Evolutionary conservation across 2,329 filamentous ascomycete species (phyloP), one percentile per base, ranked within the genome.

Genomic region (Fusarium abutilonis): DNA sequence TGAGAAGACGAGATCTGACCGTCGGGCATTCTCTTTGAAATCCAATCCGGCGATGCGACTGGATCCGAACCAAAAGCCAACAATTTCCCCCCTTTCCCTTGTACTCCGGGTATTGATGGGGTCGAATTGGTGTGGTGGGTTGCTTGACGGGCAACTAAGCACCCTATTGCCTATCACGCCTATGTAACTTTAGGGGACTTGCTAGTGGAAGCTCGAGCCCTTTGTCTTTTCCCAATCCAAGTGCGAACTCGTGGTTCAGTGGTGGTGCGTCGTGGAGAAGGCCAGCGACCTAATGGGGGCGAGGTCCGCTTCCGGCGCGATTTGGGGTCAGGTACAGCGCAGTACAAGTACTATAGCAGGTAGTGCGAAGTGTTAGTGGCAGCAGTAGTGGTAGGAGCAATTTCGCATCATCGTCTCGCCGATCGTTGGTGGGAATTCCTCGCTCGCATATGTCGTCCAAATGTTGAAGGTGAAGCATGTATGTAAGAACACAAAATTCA

Each of bases 21-120:
- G 60, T 66, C 64, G 54, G 63, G 65, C 72, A 73, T 74, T 56
- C 70, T 72, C 59, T 61, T 67, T 57, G 63, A 57, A 21, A 10
- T 55, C 42, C 42, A 40, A 56, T 67, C 67, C 56, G 58, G 60
- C 50, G 61, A 55, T 64, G 46, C 55, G 53, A 68, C 63, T 63
- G 45, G 56, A 56, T 66, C 55, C 57, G 52, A 65, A 49, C 60
- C 52, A 57, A 67, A 44, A 64, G 56, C 60, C 50, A 66, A 65
- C 56, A 67, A 70, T 65, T 61, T 56, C 67, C 66, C 67, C 66
- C 67, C 61, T 70, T 70, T 67, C 67, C 52, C 49, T 63, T 63
- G 60, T 56, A 60, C 48, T 59, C 31, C 41, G 36, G 17, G 38
- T 21, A 17, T 21, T 8, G 31, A 34, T 34, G 31, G 31, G 31